Conservation (phyloP, 2,329 filamentous ascomycete genomes). For the Monascus ruber region DNA sequence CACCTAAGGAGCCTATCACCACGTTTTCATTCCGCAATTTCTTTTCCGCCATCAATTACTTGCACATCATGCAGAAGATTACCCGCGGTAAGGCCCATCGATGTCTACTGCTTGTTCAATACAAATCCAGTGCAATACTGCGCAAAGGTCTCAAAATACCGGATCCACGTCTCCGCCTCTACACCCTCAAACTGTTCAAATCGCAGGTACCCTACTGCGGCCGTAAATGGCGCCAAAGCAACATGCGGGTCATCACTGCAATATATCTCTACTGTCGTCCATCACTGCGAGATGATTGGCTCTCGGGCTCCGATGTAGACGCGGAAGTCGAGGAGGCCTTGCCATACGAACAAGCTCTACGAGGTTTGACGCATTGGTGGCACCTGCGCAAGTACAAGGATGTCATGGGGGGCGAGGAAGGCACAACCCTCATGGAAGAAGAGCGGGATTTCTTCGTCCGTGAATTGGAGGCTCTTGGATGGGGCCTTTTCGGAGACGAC, state of each 20-base stretch:
- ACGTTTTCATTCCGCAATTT: slow-evolving; percentile 90
- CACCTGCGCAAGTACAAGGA: slow-evolving; percentile 75
- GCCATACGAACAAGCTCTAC: slow-evolving; percentile 79
- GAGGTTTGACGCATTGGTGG: slow-evolving; percentile 88
- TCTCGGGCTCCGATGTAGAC: slow-evolving; percentile 79
- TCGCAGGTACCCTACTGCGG: slow-evolving; percentile 97
- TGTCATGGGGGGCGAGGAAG: slow-evolving; percentile 48
- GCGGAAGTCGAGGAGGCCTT: slow-evolving; percentile 87
- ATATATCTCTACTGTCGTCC: slow-evolving; percentile 90
- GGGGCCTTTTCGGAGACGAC: slow-evolving; percentile 32
- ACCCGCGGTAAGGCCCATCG: slow-evolving; percentile 93
- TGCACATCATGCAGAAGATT: slow-evolving; percentile 94
- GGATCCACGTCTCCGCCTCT: slow-evolving; percentile 74
- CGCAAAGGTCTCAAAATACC: slow-evolving; percentile 86
- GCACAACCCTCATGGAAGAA: slow-evolving; percentile 50
- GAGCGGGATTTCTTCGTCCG: slow-evolving; percentile 70
- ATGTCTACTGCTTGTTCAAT: slow-evolving; percentile 84
- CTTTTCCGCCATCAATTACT: slow-evolving; percentile 87
- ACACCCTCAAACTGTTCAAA: slow-evolving; percentile 97
- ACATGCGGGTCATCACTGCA: slow-evolving; percentile 97
- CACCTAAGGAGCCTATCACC: slow-evolving; percentile 63
- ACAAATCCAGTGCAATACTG: slow-evolving; percentile 87
- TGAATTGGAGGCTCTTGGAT: slow-evolving; percentile 61
- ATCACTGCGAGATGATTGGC: slow-evolving; percentile 89
- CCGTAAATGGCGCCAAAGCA: slow-evolving; percentile 92